These are phyloP conservation scores for Golubevia pallescens DNA, from an alignment of 1,284 basidiomycete genomes.

Conservation along the genomic window DNA sequence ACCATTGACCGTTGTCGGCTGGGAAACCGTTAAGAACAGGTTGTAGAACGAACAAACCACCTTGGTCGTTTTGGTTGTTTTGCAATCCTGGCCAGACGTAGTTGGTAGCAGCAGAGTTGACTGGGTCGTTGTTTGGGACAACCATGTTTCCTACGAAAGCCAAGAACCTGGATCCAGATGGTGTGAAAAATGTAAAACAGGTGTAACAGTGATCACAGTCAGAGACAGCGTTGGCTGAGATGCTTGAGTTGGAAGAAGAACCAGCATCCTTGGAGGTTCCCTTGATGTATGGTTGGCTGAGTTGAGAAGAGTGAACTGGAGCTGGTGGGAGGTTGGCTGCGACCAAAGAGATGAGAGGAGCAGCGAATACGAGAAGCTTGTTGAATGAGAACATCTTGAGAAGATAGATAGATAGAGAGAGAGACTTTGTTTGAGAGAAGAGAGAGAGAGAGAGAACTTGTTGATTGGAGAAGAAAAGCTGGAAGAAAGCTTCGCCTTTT, in stretches of 20 bases:
- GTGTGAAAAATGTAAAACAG: background rate
- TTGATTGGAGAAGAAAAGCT: background rate
- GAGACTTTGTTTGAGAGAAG: no score
- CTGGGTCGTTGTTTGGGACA: background rate
- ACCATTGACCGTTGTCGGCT: background rate
- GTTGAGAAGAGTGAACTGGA: background rate
- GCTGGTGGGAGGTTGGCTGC: background rate
- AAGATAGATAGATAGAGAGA: background rate
- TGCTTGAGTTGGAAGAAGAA: background rate
- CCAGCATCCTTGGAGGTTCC: background rate
- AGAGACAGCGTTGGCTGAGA: background rate
- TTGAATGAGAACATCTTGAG: background rate
- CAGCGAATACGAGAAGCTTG: background rate
- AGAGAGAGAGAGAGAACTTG: no score
- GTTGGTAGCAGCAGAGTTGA: background rate
- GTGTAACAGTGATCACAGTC: background rate
- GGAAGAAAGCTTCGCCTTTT: constrained; percentile 3
- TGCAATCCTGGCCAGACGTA: background rate
- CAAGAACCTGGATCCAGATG: background rate
- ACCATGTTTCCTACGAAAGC: background rate
- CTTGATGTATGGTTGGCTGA: background rate
- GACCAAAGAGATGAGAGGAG: background rate
- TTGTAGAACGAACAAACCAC: background rate
- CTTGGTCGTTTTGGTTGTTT: background rate
- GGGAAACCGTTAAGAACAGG: background rate